These are phyloP conservation scores for Neoascochyta sp. DNA, from an alignment of 2,329 filamentous ascomycete genomes.

Conservation along the genomic window DNA sequence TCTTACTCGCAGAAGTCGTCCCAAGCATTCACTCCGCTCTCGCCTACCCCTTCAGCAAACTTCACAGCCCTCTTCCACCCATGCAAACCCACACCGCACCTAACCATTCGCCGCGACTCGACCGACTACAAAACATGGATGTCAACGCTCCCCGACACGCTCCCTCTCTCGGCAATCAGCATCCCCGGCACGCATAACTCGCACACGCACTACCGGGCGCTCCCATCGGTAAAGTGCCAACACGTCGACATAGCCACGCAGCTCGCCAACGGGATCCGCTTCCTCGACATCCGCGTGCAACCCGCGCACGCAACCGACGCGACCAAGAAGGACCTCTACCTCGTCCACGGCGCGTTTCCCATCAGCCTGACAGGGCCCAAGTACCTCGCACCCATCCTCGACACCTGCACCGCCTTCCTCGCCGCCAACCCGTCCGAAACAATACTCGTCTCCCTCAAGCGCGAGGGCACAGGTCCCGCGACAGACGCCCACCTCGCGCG, in stretches of 20 bases:
- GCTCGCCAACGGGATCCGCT: slow-evolving; percentile 84
- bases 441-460: slow-evolving; percentile 82
- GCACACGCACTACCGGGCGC: slow-evolving; percentile 75
- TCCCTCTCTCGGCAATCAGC: slow-evolving; percentile 73
- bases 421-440: slow-evolving; percentile 74
- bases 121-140: slow-evolving; percentile 75
- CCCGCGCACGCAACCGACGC: slow-evolving; percentile 56
- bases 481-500: slow-evolving; percentile 75
- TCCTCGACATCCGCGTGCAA: slow-evolving; percentile 86
- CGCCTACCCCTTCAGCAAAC: slow-evolving; percentile 37
- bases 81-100: slow-evolving; percentile 41
- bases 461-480: slow-evolving; percentile 78
- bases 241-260: slow-evolving; percentile 72
- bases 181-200: slow-evolving; percentile 97
- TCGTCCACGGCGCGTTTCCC: slow-evolving; percentile 89
- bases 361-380: slow-evolving; percentile 78
- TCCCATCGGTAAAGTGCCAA: slow-evolving; percentile 93
- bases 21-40: slow-evolving; percentile 39
- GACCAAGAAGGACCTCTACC: slow-evolving; percentile 64
- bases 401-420: slow-evolving; percentile 71
- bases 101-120: slow-evolving; percentile 27
- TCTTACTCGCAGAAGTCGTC: slow-evolving; percentile 52
- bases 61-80: slow-evolving; percentile 46
- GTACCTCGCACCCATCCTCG: slow-evolving; percentile 70
- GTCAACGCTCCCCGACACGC: slow-evolving; percentile 66